Evolutionary conservation across 2,329 filamentous ascomycete genomes (phyloP).

Genomic region (Ophiocordyceps robertsii): DNA sequence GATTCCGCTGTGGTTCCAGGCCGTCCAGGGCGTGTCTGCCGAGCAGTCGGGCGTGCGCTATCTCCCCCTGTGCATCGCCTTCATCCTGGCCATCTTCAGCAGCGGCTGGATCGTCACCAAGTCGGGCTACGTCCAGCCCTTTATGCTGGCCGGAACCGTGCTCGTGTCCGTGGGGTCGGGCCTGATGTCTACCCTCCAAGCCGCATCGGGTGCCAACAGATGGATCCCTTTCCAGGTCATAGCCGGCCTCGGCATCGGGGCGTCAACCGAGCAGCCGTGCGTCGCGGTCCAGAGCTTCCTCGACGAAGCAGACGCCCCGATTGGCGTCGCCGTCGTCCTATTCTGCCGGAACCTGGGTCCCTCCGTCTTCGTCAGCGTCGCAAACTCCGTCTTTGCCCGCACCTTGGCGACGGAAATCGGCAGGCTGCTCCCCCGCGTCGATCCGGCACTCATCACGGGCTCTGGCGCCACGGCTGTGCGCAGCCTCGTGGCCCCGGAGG

Average conservation of each 20-base stretch:
- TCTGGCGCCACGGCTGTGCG: not conserved
- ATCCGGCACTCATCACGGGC: not conserved
- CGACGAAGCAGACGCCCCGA: not conserved
- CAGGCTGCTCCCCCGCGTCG: not conserved
- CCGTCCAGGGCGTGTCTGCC: not conserved
- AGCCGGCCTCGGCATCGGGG: not conserved
- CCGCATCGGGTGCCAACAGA: not conserved
- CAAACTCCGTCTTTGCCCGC: not conserved
- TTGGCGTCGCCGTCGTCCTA: not conserved
- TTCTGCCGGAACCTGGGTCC: not conserved
- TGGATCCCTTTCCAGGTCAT: constrained; percentile 1
- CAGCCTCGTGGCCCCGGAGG: not conserved
- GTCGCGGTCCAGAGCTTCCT: not conserved
- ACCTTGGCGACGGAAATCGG: not conserved
- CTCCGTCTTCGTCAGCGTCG: not conserved
- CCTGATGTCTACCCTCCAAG: not conserved
- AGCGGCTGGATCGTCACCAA: constrained; percentile 1
- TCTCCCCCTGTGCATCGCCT: not conserved
- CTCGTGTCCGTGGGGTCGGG: not conserved
- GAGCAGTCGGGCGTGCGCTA: constrained; percentile 1
- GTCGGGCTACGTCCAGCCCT: not conserved
- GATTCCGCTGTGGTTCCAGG: constrained; percentile 1
- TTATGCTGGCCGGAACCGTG: not conserved
- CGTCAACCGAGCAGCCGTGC: not conserved
- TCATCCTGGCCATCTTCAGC: not conserved